These are phyloP conservation scores for Gastrolobium villosum DNA, from an alignment of 306 rosid genomes.

Conservation along the genomic window DNA sequence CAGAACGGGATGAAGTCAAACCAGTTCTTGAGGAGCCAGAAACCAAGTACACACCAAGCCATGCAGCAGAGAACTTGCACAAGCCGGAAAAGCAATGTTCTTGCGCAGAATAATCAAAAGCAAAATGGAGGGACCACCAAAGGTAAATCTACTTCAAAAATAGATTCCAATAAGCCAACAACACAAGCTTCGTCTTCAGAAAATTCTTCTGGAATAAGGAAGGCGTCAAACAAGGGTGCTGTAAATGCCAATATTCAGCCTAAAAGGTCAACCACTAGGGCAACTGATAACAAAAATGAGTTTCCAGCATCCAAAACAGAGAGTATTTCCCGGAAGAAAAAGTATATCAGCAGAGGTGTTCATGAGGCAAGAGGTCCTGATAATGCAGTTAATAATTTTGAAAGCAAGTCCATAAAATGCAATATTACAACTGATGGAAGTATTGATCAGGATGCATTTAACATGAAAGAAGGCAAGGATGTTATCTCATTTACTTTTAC, in stretches of 20 bases:
- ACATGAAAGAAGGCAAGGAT: conserved; percentile 60
- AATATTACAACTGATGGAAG: conserved; percentile 52
- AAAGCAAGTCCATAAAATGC: conserved; percentile 59
- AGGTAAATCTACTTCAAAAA: conserved; percentile 62
- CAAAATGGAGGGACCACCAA: conserved; percentile 69
- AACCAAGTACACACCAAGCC: conserved; percentile 51
- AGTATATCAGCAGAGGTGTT: conserved; percentile 50
- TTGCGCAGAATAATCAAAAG: conserved; percentile 82
- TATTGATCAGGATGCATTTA: conserved; percentile 47
- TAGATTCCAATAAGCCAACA: conserved; percentile 53
- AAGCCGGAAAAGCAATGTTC: conserved; percentile 56
- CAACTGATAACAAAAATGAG: conserved; percentile 56
- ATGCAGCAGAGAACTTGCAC: conserved; percentile 62
- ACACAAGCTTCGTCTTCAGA: conserved; percentile 54
- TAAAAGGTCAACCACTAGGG: conserved; percentile 54
- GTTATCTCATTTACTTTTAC: conserved; percentile 79
- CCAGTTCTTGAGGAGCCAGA: conserved; percentile 62
- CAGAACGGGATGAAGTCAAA: conserved; percentile 61
- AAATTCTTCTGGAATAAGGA: conserved; percentile 54
- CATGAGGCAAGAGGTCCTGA: conserved; percentile 51
- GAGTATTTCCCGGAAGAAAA: conserved; percentile 53
- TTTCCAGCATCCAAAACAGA: conserved; percentile 53
- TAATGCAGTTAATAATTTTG: conserved; percentile 39
- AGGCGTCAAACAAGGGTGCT: conserved; percentile 59
- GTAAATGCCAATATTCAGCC: conserved; percentile 56